phyloP scores from a whole-genome alignment of 73 alveolate species.

The Stentor roeselii region DNA sequence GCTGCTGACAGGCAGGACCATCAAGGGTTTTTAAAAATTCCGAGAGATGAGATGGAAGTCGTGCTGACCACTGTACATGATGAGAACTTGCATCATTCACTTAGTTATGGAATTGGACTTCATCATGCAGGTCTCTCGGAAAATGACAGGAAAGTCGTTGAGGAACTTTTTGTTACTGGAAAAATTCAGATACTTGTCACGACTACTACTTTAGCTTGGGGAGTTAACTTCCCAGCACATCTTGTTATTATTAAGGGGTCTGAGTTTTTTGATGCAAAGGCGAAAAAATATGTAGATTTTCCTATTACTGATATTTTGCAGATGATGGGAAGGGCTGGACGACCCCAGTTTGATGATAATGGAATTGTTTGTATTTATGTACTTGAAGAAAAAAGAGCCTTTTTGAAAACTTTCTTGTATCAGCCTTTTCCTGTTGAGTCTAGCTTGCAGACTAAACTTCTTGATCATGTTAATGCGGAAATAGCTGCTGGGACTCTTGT shows the following conservation, averaged over 20 bases:
- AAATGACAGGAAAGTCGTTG: conserved; percentile 97
- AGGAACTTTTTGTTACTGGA: conserved; percentile 91
- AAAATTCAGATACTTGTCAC: conserved; percentile 92
- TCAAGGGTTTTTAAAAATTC: conserved; percentile 29
- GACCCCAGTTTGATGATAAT: conserved; percentile 95
- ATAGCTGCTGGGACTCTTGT: conserved; percentile 93
- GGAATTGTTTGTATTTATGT: conserved; percentile 94
- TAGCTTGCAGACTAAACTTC: conserved; percentile 84
- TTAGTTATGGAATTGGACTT: conserved; percentile 96
- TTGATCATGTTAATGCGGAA: conserved; percentile 99
- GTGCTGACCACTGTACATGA: conserved; percentile 68
- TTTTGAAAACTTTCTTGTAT: conserved; percentile 94
- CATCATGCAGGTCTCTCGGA: conserved; percentile 99
- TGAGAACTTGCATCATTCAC: conserved; percentile 75
- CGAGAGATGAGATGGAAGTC: conserved; percentile 55
- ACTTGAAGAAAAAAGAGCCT: conserved; percentile 96
- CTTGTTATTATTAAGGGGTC: conserved; percentile 97
- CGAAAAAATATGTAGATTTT: conserved; percentile 97
- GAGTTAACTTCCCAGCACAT: conserved; percentile 99
- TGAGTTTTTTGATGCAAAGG: conserved; percentile 98
- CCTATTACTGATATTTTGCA: conserved; percentile 89
- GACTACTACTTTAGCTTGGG: conserved; percentile 99
- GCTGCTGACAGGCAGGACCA: conserved; percentile 44
- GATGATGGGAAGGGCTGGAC: conserved; percentile 99
- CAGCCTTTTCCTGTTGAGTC: conserved; percentile 99